Evolutionary conservation across 2,329 filamentous ascomycete genomes (phyloP).

Genomic region (Fusarium sp.): DNA sequence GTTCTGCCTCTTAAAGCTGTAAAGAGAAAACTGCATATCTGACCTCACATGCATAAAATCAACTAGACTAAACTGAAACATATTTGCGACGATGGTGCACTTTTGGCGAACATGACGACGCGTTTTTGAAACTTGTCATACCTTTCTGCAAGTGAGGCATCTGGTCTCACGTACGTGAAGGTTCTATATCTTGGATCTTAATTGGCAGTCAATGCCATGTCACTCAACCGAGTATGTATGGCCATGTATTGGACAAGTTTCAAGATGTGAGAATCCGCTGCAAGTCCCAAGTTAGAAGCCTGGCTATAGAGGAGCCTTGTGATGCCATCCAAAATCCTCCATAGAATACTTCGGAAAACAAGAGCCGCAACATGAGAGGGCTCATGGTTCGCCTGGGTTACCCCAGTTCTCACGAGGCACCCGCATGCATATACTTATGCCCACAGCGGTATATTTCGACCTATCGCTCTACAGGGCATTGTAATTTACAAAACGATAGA

Average conservation of each 20-base stretch:
- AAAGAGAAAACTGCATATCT: background rate
- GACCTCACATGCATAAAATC: background rate
- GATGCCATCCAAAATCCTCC: background rate
- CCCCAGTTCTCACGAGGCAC: background rate
- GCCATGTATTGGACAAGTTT: background rate
- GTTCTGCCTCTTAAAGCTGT: background rate
- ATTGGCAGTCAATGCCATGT: background rate
- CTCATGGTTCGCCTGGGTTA: conserved; percentile 10
- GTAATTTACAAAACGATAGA: conserved; percentile 16
- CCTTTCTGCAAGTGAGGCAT: background rate
- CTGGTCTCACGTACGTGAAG: background rate
- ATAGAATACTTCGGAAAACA: background rate
- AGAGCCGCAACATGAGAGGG: background rate
- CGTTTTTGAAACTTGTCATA: background rate
- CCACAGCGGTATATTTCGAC: background rate
- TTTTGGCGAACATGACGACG: background rate
- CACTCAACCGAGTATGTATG: background rate
- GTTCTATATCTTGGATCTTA: background rate
- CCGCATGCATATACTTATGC: background rate
- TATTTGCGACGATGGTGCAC: background rate
- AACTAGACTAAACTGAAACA: background rate
- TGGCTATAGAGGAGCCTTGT: background rate
- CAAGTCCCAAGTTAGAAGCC: background rate
- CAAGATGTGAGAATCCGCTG: background rate
- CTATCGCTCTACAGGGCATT: conserved; percentile 2